Evolutionary conservation across 2,329 filamentous ascomycete genomes (phyloP).

Genomic region (Lasiodiplodia sp.): DNA sequence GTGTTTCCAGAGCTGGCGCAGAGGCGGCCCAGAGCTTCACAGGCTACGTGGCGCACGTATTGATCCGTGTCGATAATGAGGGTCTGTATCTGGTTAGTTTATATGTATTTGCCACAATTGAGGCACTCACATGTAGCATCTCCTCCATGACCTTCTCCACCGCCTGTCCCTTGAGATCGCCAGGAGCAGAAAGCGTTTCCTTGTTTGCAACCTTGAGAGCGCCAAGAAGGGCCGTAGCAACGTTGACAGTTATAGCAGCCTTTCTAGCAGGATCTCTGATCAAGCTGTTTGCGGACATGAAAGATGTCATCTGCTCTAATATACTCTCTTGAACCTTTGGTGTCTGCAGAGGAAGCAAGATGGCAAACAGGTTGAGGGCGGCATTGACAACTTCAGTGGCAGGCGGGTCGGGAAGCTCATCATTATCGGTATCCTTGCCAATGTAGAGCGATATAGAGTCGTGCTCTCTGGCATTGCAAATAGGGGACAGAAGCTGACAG

Average conservation of each 20-base stretch:
- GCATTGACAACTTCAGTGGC: slow-evolving; percentile 94
- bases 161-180: slow-evolving; percentile 74
- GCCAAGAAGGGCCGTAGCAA: slow-evolving; percentile 80
- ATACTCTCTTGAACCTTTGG: slow-evolving; percentile 95
- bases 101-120: neutral
- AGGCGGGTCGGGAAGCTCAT: slow-evolving; percentile 74
- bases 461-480: slow-evolving; percentile 85
- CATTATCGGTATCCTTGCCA: slow-evolving; percentile 52
- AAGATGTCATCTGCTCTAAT: slow-evolving; percentile 89
- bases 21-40: slow-evolving; percentile 82
- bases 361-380: slow-evolving; percentile 90
- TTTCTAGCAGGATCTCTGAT: slow-evolving; percentile 88
- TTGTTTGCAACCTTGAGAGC: slow-evolving; percentile 84
- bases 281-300: slow-evolving; percentile 79
- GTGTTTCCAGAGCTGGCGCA: slow-evolving; percentile 85
- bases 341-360: slow-evolving; percentile 86
- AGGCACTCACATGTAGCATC: slow-evolving; percentile 76
- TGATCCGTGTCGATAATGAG: slow-evolving; percentile 86
- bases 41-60: slow-evolving; percentile 84
- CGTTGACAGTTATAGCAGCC: slow-evolving; percentile 89
- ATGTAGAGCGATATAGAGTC: slow-evolving; percentile 85
- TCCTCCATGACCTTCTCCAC: slow-evolving; percentile 76
- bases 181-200: slow-evolving; percentile 75
- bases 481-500: slow-evolving; percentile 60
- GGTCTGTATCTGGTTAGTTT: slow-evolving; percentile 49